Percentiles rank a stretch among this genome's conserved stretches.
These are phyloP conservation scores for Penicillium nordicum DNA, from an alignment of 2,329 filamentous ascomycete species.

Conservation along the genomic window DNA sequence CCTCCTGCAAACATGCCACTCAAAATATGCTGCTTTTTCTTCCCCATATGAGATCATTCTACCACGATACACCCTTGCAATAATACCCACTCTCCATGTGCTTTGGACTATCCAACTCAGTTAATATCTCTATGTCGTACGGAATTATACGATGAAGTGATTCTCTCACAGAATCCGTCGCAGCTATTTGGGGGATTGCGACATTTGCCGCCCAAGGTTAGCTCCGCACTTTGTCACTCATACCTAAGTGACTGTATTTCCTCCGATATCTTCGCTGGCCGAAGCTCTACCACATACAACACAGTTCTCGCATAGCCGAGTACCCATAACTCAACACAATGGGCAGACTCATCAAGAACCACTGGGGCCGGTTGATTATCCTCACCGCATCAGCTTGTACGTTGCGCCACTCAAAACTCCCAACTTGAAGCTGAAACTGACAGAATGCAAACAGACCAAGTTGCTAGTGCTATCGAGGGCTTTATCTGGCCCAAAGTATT, in stretches of 20 bases:
- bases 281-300: slow-evolving; percentile 13
- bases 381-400: slow-evolving; percentile 76
- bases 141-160: slow-evolving; percentile 3
- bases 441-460: slow-evolving; percentile 63
- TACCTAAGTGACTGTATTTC: slow-evolving; percentile 1
- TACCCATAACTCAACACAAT: slow-evolving; percentile 49
- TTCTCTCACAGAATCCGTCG: not conserved
- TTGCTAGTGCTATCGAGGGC: slow-evolving; percentile 74
- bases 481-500: slow-evolving; percentile 99
- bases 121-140: not conserved
- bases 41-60: slow-evolving; percentile 8
- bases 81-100: not conserved
- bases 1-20: slow-evolving; percentile 9
- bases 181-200: slow-evolving; percentile 1
- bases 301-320: not conserved
- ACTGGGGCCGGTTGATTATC: slow-evolving; percentile 93
- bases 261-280: slow-evolving; percentile 27
- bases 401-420: slow-evolving; percentile 23
- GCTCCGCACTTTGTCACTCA: not conserved
- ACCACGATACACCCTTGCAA: slow-evolving; percentile 5
- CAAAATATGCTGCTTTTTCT: slow-evolving; percentile 4
- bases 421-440: slow-evolving; percentile 1
- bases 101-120: not conserved
- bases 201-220: slow-evolving; percentile 1
- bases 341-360: slow-evolving; percentile 99